These are phyloP conservation scores for Oryza rufipogon DNA, from an alignment of 176 grass and related monocot genomes.

Conservation along the genomic window DNA sequence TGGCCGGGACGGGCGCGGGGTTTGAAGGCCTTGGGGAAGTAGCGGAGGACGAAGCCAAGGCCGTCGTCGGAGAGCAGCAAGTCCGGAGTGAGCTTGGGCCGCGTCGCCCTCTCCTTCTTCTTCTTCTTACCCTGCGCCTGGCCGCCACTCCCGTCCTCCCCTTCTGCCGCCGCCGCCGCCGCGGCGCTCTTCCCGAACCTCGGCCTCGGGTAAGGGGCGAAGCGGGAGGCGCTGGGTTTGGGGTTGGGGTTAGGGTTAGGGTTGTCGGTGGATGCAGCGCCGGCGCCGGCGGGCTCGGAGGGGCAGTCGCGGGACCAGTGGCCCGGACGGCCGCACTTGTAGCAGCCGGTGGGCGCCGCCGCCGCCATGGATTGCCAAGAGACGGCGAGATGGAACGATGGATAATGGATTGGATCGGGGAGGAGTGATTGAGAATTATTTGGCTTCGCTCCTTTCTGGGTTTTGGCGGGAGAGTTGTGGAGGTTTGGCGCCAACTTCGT, in stretches of 20 bases:
- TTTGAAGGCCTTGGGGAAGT: conserved; percentile 84
- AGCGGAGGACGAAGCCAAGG: conserved; percentile 70
- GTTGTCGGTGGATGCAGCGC: conserved; percentile 17
- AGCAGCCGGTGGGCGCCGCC: conserved; percentile 71
- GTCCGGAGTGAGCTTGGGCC: conserved; percentile 80
- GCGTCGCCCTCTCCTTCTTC: conserved; percentile 54
- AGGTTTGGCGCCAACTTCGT: background rate
- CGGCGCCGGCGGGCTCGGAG: conserved; percentile 38
- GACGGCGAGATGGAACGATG: background rate
- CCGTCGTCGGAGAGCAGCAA: conserved; percentile 81
- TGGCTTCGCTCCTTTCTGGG: background rate
- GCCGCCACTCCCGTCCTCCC: conserved; percentile 13
- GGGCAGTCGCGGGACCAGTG: conserved; percentile 92
- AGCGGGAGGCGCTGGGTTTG: conserved; percentile 30
- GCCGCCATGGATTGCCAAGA: background rate
- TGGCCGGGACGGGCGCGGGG: conserved; percentile 58
- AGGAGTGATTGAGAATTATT: background rate
- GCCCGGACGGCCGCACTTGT: conserved; percentile 76
- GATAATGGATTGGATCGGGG: background rate
- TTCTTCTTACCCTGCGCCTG: conserved; percentile 20
- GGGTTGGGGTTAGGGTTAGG: conserved; percentile 20
- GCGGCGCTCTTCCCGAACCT: conserved; percentile 14
- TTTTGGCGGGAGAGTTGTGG: background rate
- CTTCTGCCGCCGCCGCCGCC: background rate
- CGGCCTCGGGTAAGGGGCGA: conserved; percentile 35